Evolutionary conservation across 23 red algal species (phyloP), one percentile per base, ranked within the genome.

Genomic region (Gracilaria vermiculophylla): DNA sequence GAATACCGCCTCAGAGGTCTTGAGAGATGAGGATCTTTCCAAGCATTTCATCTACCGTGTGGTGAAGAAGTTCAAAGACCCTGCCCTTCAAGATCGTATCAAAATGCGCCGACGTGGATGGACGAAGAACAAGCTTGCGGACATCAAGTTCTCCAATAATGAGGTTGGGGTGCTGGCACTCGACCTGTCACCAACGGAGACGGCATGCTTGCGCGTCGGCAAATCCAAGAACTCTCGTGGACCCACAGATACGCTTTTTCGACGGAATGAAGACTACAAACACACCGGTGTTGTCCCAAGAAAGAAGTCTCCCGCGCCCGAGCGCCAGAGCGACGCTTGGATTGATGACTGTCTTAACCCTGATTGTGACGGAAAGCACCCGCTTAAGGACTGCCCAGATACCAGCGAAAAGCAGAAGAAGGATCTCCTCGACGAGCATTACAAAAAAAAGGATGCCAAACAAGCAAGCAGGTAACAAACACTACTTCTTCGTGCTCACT

Each of bases 131-230:
- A 28, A 62, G 36, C 31, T 82, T 19, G 52, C 32, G 3, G 64
- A 37, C 36, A 62, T 82, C 72, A 50, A 77, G 25, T n/a, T 77
- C 0, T 77, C 53, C 45, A 45, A 54, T 53, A 44, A 77, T 5
- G 72, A 54, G n/a, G 72, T 50, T 3, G 51, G 14, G 5, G 53
- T 25, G 20, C 7, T 77, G 51, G 42, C 72, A 23, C 16, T 77
- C 4, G 72, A 77, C 10, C 16, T 77, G 2, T 60, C 52, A 5
- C 55, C 29, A 2, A 60, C 23, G 10, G 55, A 60, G 11, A 60
- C 55, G 12, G 43, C 14, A 4, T 24, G 23, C 11, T 24, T 29
- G 55, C 55, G 21, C 19, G 3, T 24, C 55, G 4, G 9, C 16
- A 28, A 2, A 60, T 7, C 23, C 55, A 3, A 28, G n/a, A 60